Evolutionary conservation across 345 rosid species (phyloP).

Genomic region (Lagerstroemia speciosa): DNA sequence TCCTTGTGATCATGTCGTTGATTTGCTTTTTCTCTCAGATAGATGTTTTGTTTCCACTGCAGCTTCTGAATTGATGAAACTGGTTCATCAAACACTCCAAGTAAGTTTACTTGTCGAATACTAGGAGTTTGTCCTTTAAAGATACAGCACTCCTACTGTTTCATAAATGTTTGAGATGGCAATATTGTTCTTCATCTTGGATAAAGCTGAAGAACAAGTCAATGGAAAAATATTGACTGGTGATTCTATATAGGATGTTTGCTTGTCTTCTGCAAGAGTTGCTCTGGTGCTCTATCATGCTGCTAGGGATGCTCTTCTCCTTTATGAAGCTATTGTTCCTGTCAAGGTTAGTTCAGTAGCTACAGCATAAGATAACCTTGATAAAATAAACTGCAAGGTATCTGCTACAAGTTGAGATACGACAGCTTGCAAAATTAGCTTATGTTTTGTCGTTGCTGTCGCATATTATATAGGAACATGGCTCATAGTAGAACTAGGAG

Average conservation of each 20-base stretch:
- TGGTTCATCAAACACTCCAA: conserved; percentile 77
- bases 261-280: conserved; percentile 79
- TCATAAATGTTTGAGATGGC: not conserved
- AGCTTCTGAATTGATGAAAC: conserved; percentile 70
- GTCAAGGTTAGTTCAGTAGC: conserved; percentile 66
- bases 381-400: not conserved
- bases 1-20: conserved; percentile 48
- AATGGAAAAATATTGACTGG: conserved; percentile 3
- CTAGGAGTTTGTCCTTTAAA: not conserved
- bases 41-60: conserved; percentile 75
- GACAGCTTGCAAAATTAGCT: not conserved
- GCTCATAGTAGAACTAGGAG: not conserved
- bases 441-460: not conserved
- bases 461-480: not conserved
- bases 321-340: conserved; percentile 86
- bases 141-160: not conserved
- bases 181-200: not conserved
- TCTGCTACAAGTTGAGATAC: not conserved
- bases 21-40: conserved; percentile 70
- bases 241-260: conserved; percentile 53
- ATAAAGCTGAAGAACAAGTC: not conserved
- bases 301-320: conserved; percentile 76
- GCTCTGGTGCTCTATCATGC: conserved; percentile 78
- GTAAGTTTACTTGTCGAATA: conserved; percentile 21
- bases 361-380: not conserved